Conservation (phyloP, 495 filamentous ascomycete genomes). For the Neurospora terricola region DNA sequence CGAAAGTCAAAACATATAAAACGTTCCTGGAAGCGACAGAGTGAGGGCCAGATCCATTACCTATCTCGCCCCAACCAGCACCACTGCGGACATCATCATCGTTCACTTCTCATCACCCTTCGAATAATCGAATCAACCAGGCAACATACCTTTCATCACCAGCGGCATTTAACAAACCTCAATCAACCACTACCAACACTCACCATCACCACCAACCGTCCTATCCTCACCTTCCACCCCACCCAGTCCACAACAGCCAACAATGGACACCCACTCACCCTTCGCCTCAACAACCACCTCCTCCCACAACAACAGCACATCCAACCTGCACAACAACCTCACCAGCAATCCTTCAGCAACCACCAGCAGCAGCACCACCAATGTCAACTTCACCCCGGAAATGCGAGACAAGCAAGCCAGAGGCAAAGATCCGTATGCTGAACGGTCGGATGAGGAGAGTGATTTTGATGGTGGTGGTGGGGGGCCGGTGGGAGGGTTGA, state of each 20-base stretch:
- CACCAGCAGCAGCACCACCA: not conserved
- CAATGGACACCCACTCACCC: not conserved
- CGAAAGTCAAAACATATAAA: not conserved
- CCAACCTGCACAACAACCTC: not conserved
- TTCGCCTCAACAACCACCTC: not conserved
- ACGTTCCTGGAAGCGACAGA: not conserved
- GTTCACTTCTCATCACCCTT: not conserved
- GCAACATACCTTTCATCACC: not conserved
- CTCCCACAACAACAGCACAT: conserved; percentile 5
- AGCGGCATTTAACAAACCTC: not conserved
- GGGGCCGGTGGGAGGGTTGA: not conserved
- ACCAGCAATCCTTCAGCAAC: not conserved
- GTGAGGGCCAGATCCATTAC: not conserved
- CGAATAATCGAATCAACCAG: not conserved
- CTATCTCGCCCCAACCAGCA: not conserved
- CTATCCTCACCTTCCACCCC: not conserved
- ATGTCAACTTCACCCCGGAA: conserved; percentile 19
- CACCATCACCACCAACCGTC: not conserved
- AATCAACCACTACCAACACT: not conserved
- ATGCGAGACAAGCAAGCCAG: conserved; percentile 45
- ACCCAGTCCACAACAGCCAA: not conserved
- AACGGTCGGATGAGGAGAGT: not conserved
- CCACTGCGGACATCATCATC: not conserved
- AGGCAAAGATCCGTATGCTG: conserved; percentile 39
- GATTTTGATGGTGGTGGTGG: not conserved